A percentile compares a stretch with the other conserved stretches of the same genome.
phyloP scores from a whole-genome alignment of 2,329 filamentous ascomycete species.

The Pezizomycotina sp. region DNA sequence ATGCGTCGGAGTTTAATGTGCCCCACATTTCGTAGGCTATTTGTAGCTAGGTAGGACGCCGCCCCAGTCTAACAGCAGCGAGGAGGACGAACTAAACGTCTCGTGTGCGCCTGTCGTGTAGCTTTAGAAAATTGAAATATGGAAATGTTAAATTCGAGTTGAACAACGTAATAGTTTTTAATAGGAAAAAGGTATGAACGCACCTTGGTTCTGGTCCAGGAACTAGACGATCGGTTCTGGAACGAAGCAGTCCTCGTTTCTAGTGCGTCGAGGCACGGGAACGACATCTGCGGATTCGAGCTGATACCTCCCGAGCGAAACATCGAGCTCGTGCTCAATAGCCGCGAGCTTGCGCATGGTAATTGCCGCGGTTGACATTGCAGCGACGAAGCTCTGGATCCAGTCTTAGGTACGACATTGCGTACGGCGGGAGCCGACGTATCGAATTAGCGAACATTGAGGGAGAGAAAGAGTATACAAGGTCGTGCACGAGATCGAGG shows the following conservation, averaged over 20 bases:
- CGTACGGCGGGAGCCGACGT: no score
- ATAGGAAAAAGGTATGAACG: not conserved
- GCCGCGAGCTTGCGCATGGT: no score
- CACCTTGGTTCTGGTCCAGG: slow-evolving; percentile 63
- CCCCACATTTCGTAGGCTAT: slow-evolving; percentile 94
- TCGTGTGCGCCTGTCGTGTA: slow-evolving; percentile 83
- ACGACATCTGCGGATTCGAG: slow-evolving; percentile 73
- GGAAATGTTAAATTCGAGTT: not conserved
- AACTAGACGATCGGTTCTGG: slow-evolving; percentile 31
- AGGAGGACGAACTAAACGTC: slow-evolving; percentile 54
- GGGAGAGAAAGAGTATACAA: no score
- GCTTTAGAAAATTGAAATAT: slow-evolving; percentile 26
- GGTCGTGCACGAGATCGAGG: no score
- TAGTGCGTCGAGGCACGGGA: slow-evolving; percentile 74
- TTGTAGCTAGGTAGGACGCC: slow-evolving; percentile 72
- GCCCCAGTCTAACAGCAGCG: slow-evolving; percentile 82
- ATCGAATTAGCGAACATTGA: no score
- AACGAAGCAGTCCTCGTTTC: slow-evolving; percentile 64
- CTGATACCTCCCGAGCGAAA: no score
- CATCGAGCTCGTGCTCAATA: no score
- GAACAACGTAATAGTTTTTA: not conserved
- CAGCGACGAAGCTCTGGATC: no score
- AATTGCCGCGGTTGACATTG: no score
- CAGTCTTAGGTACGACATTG: no score
- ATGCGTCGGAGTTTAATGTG: slow-evolving; percentile 56